Evolutionary conservation across 83 land plant species (phyloP).

Genomic region (Diphasiastrum complanatum): DNA sequence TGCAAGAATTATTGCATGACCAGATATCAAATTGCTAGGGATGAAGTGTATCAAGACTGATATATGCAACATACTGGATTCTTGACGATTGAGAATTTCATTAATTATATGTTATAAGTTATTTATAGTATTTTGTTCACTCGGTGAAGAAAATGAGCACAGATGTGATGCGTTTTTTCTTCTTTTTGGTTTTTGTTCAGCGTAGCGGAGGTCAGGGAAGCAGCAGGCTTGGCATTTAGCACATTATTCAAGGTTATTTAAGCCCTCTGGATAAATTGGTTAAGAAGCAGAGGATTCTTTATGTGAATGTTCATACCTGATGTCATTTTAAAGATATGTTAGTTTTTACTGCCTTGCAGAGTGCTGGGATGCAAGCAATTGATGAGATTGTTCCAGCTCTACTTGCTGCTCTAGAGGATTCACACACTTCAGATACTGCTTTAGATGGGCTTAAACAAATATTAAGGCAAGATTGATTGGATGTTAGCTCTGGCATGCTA

Average conservation of each 20-base stretch:
- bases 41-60: too few relatives aligned
- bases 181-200: conserved; percentile 22
- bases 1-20: too few relatives aligned
- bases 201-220: conserved; percentile 82
- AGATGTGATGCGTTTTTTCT: not conserved
- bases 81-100: too few relatives aligned
- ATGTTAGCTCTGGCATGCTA: not conserved
- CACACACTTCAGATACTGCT: conserved; percentile 84
- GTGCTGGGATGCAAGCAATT: conserved; percentile 99
- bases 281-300: not conserved
- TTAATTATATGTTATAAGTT: too few relatives aligned
- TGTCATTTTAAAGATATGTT: not conserved
- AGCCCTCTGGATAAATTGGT: not conserved
- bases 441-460: conserved; percentile 98
- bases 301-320: not conserved
- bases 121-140: too few relatives aligned
- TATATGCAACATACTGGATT: too few relatives aligned
- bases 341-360: conserved; percentile 37
- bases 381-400: conserved; percentile 99
- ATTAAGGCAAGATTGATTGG: conserved; percentile 49
- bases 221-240: conserved; percentile 95
- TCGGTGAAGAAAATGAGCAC: too few relatives aligned
- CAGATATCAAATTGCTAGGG: too few relatives aligned
- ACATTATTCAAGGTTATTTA: conserved; percentile 84
- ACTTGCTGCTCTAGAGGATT: conserved; percentile 83